Evolutionary conservation across 257 asterid species (phyloP).

Genomic region (Ajuga chamaepitys): DNA sequence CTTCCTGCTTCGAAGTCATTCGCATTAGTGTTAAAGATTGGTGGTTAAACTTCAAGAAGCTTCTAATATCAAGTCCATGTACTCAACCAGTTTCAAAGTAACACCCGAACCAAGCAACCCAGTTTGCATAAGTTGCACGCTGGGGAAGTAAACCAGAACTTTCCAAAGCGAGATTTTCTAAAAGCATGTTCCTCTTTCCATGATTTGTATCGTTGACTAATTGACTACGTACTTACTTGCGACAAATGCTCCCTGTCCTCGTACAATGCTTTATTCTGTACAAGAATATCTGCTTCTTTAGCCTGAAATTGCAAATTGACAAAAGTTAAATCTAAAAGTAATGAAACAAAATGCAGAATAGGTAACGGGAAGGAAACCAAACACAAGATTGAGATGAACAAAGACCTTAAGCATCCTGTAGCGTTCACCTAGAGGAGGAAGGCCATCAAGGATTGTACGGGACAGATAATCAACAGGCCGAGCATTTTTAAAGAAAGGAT

Average conservation of each 20-base stretch:
- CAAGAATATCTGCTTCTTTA: slow-evolving; percentile 86
- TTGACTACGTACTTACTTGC: slow-evolving; percentile 65
- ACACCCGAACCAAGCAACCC: neutral
- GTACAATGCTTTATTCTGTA: slow-evolving; percentile 61
- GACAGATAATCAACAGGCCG: slow-evolving; percentile 62
- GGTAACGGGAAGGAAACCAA: slow-evolving; percentile 15
- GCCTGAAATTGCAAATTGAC: slow-evolving; percentile 46
- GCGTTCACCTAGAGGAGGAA: slow-evolving; percentile 91
- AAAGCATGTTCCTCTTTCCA: neutral
- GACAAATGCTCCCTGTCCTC: slow-evolving; percentile 94
- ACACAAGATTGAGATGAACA: slow-evolving; percentile 33
- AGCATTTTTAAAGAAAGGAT: slow-evolving; percentile 77
- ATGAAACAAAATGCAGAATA: slow-evolving; percentile 7
- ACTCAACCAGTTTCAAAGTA: neutral
- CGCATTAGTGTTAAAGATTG: neutral
- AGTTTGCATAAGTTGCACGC: neutral
- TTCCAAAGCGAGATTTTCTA: neutral
- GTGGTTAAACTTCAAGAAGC: neutral
- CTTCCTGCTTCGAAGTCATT: slow-evolving; percentile 4
- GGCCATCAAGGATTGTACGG: slow-evolving; percentile 63
- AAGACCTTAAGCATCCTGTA: slow-evolving; percentile 95
- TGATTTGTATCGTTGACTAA: neutral
- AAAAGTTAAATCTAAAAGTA: slow-evolving; percentile 6
- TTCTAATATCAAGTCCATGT: neutral
- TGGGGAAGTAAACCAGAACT: neutral